phyloP scores from a whole-genome alignment of 768 basidiomycete species.

The Leucocoprinus leucothites region DNA sequence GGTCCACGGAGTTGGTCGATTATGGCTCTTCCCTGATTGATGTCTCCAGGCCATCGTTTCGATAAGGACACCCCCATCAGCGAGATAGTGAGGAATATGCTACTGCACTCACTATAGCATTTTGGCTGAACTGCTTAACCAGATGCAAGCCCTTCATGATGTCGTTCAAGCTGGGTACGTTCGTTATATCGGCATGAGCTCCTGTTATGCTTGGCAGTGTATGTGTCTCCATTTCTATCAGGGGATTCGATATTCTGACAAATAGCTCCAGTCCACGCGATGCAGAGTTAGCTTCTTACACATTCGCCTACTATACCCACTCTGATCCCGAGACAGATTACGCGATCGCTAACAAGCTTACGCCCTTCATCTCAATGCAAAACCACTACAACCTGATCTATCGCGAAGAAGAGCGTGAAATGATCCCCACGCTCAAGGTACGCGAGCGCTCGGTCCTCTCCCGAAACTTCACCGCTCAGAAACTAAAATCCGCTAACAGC shows the following conservation, averaged over 20 bases:
- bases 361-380: conserved; percentile 69
- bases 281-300: conserved; percentile 42
- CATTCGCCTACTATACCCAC: not conserved
- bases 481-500: conserved; percentile 21
- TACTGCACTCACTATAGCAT: not conserved
- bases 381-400: conserved; percentile 63
- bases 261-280: conserved; percentile 39
- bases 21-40: not conserved
- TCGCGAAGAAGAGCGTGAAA: conserved; percentile 63
- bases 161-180: conserved; percentile 62
- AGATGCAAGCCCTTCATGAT: conserved; percentile 70
- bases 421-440: conserved; percentile 59
- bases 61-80: conserved; percentile 56
- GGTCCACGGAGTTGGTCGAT: conserved; percentile 3
- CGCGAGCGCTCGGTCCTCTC: not conserved
- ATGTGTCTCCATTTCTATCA: conserved; percentile 11
- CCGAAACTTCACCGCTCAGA: not conserved
- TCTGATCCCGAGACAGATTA: conserved; percentile 37
- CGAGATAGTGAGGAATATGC: conserved; percentile 36
- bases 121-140: not conserved
- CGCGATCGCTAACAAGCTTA: conserved; percentile 53
- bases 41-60: conserved; percentile 45
- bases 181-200: conserved; percentile 58
- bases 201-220: conserved; percentile 57
- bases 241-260: not conserved